Conservation (phyloP, 2,329 filamentous ascomycete genomes). For the Pseudogymnoascus sp. region DNA sequence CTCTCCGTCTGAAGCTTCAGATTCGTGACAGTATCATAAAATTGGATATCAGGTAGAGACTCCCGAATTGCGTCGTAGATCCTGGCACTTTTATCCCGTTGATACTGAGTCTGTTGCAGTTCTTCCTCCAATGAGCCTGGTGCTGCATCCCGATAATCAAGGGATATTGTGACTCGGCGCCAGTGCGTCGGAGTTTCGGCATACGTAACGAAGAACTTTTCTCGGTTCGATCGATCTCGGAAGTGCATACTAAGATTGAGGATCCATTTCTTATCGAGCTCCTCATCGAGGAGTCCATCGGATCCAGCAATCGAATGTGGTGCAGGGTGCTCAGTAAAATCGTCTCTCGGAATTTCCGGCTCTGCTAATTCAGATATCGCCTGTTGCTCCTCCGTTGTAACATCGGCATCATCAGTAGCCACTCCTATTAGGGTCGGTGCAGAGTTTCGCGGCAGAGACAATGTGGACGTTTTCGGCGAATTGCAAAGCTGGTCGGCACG, state of each 20-base stretch:
- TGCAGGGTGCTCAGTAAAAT: not conserved
- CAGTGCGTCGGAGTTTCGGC: slow-evolving; percentile 72
- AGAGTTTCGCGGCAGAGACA: slow-evolving; percentile 23
- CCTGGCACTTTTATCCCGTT: slow-evolving; percentile 84
- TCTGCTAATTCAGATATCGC: slow-evolving; percentile 14
- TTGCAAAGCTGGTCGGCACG: slow-evolving; percentile 21
- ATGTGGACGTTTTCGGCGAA: slow-evolving; percentile 21
- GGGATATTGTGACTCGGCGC: slow-evolving; percentile 85
- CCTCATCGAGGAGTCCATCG: slow-evolving; percentile 56
- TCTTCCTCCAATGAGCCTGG: slow-evolving; percentile 81
- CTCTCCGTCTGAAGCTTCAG: slow-evolving; percentile 86
- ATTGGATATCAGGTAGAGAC: slow-evolving; percentile 87
- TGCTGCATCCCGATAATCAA: slow-evolving; percentile 81
- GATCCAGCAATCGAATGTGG: slow-evolving; percentile 12
- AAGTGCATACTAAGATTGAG: slow-evolving; percentile 98
- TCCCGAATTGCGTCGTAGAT: slow-evolving; percentile 95
- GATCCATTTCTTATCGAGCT: slow-evolving; percentile 87
- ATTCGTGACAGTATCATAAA: slow-evolving; percentile 93
- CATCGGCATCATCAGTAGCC: slow-evolving; percentile 19
- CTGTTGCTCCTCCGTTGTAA: slow-evolving; percentile 17
- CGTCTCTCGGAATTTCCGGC: not conserved
- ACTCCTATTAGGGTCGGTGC: slow-evolving; percentile 29
- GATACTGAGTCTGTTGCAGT: slow-evolving; percentile 68
- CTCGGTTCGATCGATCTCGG: slow-evolving; percentile 80
- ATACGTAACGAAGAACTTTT: slow-evolving; percentile 98